These are phyloP conservation scores for Monilinia fructigena DNA, from an alignment of 2,329 filamentous ascomycete genomes.

Conservation along the genomic window DNA sequence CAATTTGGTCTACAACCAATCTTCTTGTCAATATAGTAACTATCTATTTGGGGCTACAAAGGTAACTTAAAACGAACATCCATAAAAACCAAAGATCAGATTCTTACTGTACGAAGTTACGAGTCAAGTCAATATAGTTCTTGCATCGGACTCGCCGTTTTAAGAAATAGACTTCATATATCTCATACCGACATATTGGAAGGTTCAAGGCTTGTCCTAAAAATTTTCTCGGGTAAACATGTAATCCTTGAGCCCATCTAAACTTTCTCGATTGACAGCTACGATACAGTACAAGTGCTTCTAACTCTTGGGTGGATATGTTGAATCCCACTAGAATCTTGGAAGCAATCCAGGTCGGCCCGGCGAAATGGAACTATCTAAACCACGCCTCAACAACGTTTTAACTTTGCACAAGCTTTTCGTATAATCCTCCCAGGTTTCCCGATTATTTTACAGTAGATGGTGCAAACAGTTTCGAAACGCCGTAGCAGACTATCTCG, in stretches of 20 bases:
- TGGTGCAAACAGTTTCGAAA: neutral
- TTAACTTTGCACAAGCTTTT: slow-evolving; percentile 14
- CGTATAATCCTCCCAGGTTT: slow-evolving; percentile 8
- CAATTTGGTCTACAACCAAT: neutral
- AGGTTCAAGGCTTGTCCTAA: slow-evolving; percentile 3
- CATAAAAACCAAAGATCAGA: neutral
- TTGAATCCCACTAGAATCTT: slow-evolving; percentile 10
- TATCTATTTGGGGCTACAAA: neutral
- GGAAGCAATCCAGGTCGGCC: slow-evolving; percentile 1
- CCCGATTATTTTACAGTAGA: neutral
- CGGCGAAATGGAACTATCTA: slow-evolving; percentile 9
- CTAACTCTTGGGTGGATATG: neutral
- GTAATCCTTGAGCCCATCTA: slow-evolving; percentile 13
- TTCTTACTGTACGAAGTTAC: neutral
- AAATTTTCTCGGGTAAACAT: slow-evolving; percentile 18
- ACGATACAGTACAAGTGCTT: neutral
- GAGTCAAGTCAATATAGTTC: neutral
- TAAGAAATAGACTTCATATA: slow-evolving; percentile 2
- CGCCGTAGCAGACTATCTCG: neutral
- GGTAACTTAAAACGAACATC: neutral
- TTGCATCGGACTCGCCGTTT: neutral
- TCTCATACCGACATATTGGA: slow-evolving; percentile 11
- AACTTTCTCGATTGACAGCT: slow-evolving; percentile 10
- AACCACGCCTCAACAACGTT: neutral
- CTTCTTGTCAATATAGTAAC: neutral